phyloP scores from a whole-genome alignment of 805 yeast species.

The Danielia oregonensis region DNA sequence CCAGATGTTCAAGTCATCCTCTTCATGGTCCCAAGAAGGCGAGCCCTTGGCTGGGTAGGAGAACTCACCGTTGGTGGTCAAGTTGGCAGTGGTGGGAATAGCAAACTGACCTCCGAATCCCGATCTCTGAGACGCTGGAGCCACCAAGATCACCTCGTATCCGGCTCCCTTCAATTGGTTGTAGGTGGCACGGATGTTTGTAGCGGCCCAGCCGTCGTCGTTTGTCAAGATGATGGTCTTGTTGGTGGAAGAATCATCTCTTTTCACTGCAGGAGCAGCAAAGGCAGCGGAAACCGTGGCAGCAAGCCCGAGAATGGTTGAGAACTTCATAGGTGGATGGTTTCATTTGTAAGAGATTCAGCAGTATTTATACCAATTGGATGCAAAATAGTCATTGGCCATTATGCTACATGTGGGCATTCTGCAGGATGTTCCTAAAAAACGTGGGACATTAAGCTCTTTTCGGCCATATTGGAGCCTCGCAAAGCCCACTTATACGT shows the following conservation, averaged over 20 bases:
- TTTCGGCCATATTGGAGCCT: too few species aligned
- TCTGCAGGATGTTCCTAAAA: too few species aligned
- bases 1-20: slow-evolving; percentile 29
- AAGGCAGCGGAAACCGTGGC: slow-evolving; percentile 17
- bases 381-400: too few species aligned
- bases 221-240: slow-evolving; percentile 49
- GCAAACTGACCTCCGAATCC: slow-evolving; percentile 42
- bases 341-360: too few species aligned
- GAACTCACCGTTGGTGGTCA: slow-evolving; percentile 46
- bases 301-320: slow-evolving; percentile 8
- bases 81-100: slow-evolving; percentile 35
- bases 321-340: slow-evolving; percentile 8
- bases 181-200: slow-evolving; percentile 56
- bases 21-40: slow-evolving; percentile 55
- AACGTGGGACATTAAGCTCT: too few species aligned
- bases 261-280: slow-evolving; percentile 20
- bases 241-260: slow-evolving; percentile 16
- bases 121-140: slow-evolving; percentile 19
- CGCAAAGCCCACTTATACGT: too few species aligned
- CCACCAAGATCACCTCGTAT: slow-evolving; percentile 17
- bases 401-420: too few species aligned
- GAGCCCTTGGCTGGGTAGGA: slow-evolving; percentile 44
- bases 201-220: slow-evolving; percentile 56
- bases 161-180: slow-evolving; percentile 28
- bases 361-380: too few species aligned